Conservation (phyloP, 352 stramenopile species). For the Globisporangium barbulae region DNA sequence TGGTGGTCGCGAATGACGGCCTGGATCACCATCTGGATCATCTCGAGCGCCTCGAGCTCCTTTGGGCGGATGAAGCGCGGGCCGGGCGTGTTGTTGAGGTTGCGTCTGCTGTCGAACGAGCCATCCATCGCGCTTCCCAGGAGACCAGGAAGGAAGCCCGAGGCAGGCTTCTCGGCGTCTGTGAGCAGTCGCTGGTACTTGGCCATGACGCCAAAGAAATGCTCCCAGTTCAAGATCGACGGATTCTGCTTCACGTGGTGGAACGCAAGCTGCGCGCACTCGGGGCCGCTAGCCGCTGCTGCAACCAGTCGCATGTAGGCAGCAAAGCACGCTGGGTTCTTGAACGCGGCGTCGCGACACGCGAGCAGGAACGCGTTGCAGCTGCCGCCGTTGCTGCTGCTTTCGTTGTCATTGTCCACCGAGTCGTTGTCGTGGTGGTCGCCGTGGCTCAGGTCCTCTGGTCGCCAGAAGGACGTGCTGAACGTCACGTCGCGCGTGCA, state of each 20-base stretch:
- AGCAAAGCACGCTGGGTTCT: slow-evolving; percentile 72
- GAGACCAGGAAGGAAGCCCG: slow-evolving; percentile 28
- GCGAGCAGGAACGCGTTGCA: slow-evolving; percentile 64
- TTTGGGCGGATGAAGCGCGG: slow-evolving; percentile 77
- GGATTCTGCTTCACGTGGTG: slow-evolving; percentile 87
- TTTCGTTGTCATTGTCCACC: slow-evolving; percentile 28
- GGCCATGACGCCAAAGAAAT: slow-evolving; percentile 81
- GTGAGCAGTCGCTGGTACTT: slow-evolving; percentile 82
- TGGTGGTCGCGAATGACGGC: slow-evolving; percentile 70
- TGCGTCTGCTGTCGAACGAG: slow-evolving; percentile 15
- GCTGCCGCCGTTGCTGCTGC: slow-evolving; percentile 31
- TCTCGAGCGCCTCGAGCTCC: slow-evolving; percentile 78
- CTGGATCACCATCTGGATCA: slow-evolving; percentile 79
- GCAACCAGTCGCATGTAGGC: slow-evolving; percentile 75
- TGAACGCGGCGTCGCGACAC: slow-evolving; percentile 69
- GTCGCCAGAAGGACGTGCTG: slow-evolving; percentile 62
- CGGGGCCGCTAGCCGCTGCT: slow-evolving; percentile 54
- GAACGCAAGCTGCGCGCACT: slow-evolving; percentile 76
- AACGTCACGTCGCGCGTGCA: slow-evolving; percentile 57
- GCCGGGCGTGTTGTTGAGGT: slow-evolving; percentile 26
- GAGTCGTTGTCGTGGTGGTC: slow-evolving; percentile 29
- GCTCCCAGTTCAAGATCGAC: slow-evolving; percentile 72
- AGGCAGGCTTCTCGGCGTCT: slow-evolving; percentile 56
- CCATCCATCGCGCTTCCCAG: slow-evolving; percentile 11
- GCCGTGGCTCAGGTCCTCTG: slow-evolving; percentile 22